Evolutionary conservation across 768 basidiomycete genomes (phyloP).

Genomic region (Termitomyces sp.): DNA sequence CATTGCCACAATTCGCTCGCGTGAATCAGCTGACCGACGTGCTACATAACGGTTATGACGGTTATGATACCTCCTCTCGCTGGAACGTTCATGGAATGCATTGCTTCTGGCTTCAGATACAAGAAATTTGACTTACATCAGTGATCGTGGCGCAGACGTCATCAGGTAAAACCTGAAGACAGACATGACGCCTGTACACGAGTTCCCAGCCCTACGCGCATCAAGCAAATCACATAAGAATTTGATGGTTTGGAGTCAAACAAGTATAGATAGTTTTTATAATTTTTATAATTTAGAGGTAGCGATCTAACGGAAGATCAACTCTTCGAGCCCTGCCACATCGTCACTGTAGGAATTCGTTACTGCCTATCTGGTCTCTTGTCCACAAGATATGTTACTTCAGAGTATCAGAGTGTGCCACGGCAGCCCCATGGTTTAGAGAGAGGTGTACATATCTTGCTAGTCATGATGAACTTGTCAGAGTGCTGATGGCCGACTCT

Average conservation of each 20-base stretch:
- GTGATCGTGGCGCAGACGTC: neutral
- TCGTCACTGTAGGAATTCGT: neutral
- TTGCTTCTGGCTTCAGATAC: neutral
- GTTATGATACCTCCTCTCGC: neutral
- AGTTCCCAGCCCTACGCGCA: neutral
- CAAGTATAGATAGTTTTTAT: neutral
- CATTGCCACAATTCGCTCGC: slow-evolving; percentile 1
- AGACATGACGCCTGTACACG: neutral
- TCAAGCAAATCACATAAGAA: neutral
- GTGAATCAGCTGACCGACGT: too few species aligned
- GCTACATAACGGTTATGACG: neutral
- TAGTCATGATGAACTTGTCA: neutral
- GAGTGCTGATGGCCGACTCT: neutral
- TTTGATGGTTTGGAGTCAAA: neutral
- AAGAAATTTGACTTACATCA: neutral
- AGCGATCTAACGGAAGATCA: neutral
- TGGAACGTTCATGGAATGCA: neutral
- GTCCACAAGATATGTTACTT: neutral
- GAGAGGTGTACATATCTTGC: too few species aligned
- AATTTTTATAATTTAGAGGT: too few species aligned
- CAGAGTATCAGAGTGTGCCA: neutral
- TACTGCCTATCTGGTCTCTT: neutral
- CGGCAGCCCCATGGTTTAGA: neutral
- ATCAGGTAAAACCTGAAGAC: neutral
- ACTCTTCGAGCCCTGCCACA: neutral